Base-by-base conservation (phyloP, 805 yeast genomes). In the Naumovozyma dairenensis region DNA sequence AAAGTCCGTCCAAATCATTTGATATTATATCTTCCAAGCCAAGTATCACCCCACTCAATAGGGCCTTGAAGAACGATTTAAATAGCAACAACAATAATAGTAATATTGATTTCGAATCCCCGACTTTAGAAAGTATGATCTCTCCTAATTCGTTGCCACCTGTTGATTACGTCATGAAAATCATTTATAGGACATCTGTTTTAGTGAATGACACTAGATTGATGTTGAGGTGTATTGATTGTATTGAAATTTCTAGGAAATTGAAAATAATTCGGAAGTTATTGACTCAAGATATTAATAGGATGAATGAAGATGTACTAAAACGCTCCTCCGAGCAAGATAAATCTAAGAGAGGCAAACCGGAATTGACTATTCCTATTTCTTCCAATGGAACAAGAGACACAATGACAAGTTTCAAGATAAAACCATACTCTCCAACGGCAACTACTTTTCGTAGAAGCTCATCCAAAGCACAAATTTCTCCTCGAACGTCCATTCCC, bases 121-220 rank as follows among this genome's bases (percentile, higher is more conserved):
- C 74, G 4, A 73, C 80, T 1, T 57, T 80, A 29, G 82, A 74
- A 44, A 70, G 67, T 29, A 49, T 78, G 35, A 72, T 77, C 0
- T 66, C 75, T 0, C 72, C 78, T 2, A 61, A 66, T 33, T 62
- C 80, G 0, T 68, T 73, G 2, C 65, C 73, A 10, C 77, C 85
- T 4, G 62, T 70, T 10, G 77, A 72, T 38, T 57, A 61, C 28
- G 61, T 74, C 5, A 63, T 81, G 27, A 78, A 76, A 38, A 52
- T 74, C 29, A 69, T 80, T 28, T 73, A 71, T 45, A 83, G 81
- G 42, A 60, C 72, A 4, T 76, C 80, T 1, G 71, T 76, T 0
- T 52, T 77, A 28, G 73, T 73, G 0, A 70, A 76, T 39, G 89
- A 81, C 48, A 62, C 75, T 57, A 75, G 77, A 45, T 54, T 81